Evolutionary conservation across 805 yeast genomes (phyloP).

Genomic region (Candida tibetensis): DNA sequence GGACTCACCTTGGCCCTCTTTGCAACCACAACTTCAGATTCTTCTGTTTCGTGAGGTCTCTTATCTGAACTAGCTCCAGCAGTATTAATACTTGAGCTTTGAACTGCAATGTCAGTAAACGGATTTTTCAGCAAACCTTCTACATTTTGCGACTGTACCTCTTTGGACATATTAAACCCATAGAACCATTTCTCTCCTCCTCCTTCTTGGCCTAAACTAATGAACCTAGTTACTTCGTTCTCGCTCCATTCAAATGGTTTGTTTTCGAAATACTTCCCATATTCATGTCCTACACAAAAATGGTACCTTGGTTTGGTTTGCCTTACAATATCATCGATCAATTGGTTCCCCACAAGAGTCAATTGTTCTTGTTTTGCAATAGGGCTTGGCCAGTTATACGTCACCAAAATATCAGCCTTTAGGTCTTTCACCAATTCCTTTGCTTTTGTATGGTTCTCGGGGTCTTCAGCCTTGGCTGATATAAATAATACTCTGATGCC

Average conservation of each 20-base stretch:
- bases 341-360: constrained; percentile 41
- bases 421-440: constrained; percentile 12
- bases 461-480: constrained; percentile 18
- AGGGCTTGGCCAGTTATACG: constrained; percentile 58
- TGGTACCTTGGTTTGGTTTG: constrained; percentile 61
- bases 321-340: constrained; percentile 46
- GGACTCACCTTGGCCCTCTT: constrained; percentile 46
- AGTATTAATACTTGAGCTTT: constrained; percentile 23
- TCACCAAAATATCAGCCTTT: constrained; percentile 50
- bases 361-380: constrained; percentile 46
- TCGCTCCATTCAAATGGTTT: constrained; percentile 57
- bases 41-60: constrained; percentile 7
- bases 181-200: constrained; percentile 64
- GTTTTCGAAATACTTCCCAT: constrained; percentile 52
- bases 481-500: constrained; percentile 51
- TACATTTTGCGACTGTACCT: constrained; percentile 13
- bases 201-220: constrained; percentile 62
- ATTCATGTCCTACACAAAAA: constrained; percentile 53
- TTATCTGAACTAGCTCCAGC: constrained; percentile 16
- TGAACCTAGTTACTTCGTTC: constrained; percentile 53
- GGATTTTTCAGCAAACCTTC: constrained; percentile 23
- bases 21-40: constrained; percentile 5
- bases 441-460: constrained; percentile 7
- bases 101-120: constrained; percentile 11
- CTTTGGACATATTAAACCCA: constrained; percentile 49